These are phyloP conservation scores for Diplodia mutila DNA, from an alignment of 2,329 filamentous ascomycete genomes.

Conservation along the genomic window DNA sequence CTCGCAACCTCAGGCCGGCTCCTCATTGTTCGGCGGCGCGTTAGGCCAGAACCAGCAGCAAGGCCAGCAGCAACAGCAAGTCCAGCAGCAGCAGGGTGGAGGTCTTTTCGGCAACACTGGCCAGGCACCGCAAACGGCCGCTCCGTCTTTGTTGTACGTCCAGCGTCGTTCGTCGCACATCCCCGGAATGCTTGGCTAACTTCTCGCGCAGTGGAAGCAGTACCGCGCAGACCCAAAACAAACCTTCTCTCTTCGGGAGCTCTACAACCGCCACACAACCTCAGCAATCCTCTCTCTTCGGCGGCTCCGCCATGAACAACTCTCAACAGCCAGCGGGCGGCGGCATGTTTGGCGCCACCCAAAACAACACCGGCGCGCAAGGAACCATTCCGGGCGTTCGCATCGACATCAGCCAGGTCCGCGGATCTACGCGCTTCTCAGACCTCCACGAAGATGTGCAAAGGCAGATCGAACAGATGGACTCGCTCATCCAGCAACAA, in stretches of 20 bases:
- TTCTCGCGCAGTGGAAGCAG: slow-evolving; percentile 37
- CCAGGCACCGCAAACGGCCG: slow-evolving; percentile 33
- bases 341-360: slow-evolving; percentile 15
- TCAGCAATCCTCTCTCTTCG: slow-evolving; percentile 40
- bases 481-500: slow-evolving; percentile 78
- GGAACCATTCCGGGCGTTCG: slow-evolving; percentile 23
- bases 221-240: slow-evolving; percentile 38
- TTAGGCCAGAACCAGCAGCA: slow-evolving; percentile 37
- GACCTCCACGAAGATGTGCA: slow-evolving; percentile 84
- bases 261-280: slow-evolving; percentile 33
- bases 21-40: slow-evolving; percentile 41
- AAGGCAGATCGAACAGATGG: slow-evolving; percentile 74
- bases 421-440: slow-evolving; percentile 87
- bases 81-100: slow-evolving; percentile 33
- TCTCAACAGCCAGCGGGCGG: slow-evolving; percentile 28
- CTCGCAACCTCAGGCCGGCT: slow-evolving; percentile 31
- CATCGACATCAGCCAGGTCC: slow-evolving; percentile 49
- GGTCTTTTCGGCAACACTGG: slow-evolving; percentile 39
- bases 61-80: slow-evolving; percentile 30
- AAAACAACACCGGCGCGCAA: slow-evolving; percentile 3
- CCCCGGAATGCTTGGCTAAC: slow-evolving; percentile 34
- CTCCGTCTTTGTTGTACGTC: slow-evolving; percentile 45
- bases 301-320: slow-evolving; percentile 36
- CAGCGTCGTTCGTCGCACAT: slow-evolving; percentile 38
- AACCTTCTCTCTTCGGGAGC: slow-evolving; percentile 38